These are phyloP conservation scores for Phytophthora colocasiae DNA, from an alignment of 352 stramenopile species.

Conservation along the genomic window DNA sequence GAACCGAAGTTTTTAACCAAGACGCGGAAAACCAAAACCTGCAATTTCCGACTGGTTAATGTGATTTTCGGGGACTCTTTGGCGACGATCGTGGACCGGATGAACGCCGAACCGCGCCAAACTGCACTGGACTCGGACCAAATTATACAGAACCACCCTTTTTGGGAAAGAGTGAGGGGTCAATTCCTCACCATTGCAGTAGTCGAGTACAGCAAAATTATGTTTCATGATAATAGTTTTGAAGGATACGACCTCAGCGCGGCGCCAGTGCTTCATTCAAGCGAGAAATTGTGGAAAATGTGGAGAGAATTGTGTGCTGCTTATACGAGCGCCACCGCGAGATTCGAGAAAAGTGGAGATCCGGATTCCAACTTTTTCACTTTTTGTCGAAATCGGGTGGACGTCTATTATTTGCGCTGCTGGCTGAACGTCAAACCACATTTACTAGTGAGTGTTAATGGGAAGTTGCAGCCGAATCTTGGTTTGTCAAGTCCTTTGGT, in stretches of 20 bases:
- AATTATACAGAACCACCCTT: neutral
- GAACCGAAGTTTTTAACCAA: neutral
- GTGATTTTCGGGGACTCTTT: conserved; percentile 2
- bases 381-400: conserved; percentile 17
- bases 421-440: conserved; percentile 15
- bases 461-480: neutral
- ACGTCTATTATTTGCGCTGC: conserved; percentile 12
- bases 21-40: conserved; percentile 4
- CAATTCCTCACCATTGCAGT: neutral
- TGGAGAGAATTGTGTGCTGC: neutral
- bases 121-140: conserved; percentile 2
- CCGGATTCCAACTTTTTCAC: conserved; percentile 5
- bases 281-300: conserved; percentile 4
- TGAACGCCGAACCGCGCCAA: neutral
- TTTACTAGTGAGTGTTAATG: conserved; percentile 10
- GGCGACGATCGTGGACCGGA: neutral
- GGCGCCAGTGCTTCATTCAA: neutral
- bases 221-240: neutral
- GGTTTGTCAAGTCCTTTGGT: too few relatives aligned
- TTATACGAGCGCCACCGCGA: neutral
- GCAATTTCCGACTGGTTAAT: conserved; percentile 4
- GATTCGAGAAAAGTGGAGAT: conserved; percentile 3
- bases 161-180: neutral
- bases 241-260: neutral
- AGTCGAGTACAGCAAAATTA: neutral